Evolutionary conservation across 805 yeast species (phyloP), one percentile per base, ranked within the genome.

Genomic region (Myxozyma melibiosi): DNA sequence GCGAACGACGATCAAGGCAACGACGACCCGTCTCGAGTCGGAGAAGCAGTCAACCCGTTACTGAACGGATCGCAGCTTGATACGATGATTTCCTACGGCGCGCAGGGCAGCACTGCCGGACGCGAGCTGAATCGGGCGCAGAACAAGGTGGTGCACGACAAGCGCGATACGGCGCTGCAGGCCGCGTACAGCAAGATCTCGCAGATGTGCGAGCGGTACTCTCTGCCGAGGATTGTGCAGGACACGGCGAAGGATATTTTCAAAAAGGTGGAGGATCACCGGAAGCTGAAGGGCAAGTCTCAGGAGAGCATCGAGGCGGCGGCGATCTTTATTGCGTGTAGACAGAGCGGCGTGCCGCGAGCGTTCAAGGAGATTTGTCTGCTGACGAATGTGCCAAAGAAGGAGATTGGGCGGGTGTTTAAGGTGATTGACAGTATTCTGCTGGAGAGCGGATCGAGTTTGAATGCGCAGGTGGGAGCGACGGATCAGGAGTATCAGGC

Each of bases 21-120:
- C 67, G 97, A 90, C 72, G 99, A 92, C 71, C 99, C 99, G 3
- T 85, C 94, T 64, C 98, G 99, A 88, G 99, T 92, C 62, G 99
- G 99, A 73, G 97, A 91, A 70, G 97, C 97, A 4, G 85, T 90
- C 16, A 91, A 91, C 70, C 97, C 97, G 8, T 76, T 91, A 53
- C 78, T 94, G 65, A 97, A 91, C 68, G 87, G 95, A 20, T 92
- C 88, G 66, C 95, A 91, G 72, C 83, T 92, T 54, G 89, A 95
- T 14, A 92, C 99, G 3, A 85, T 91, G 78, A 94, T 94, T 59
- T 88, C 96, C 27, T 84, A 85, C 57, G 90, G 86, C 18, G 88
- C 89, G 37, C 95, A 90, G 42, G 95, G 91, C 62, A 81, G 85
- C n/a, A 81, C 84, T 60, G 81, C 83, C 2, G 96, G 96, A n/a